These are phyloP conservation scores for Thraustochytrium striatum DNA, from an alignment of 352 stramenopile species.

Conservation along the genomic window DNA sequence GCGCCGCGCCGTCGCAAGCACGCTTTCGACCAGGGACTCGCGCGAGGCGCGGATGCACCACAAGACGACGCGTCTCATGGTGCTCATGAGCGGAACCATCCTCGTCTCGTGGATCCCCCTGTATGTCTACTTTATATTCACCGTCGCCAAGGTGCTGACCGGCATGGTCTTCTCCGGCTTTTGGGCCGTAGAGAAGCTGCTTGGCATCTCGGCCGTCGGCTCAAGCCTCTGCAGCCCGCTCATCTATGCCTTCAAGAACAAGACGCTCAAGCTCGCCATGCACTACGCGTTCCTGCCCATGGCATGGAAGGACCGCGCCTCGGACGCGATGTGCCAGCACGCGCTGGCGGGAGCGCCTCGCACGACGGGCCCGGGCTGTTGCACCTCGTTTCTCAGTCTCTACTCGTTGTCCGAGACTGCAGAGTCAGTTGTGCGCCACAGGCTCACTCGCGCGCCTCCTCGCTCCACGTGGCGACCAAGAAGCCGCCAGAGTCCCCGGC, in stretches of 20 bases:
- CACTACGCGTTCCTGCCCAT: constrained; percentile 21
- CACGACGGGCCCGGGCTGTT: not conserved
- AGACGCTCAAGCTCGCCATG: constrained; percentile 47
- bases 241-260: constrained; percentile 49
- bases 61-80: constrained; percentile 41
- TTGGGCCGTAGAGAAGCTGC: constrained; percentile 4
- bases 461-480: too few relatives aligned
- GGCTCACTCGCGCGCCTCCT: too few relatives aligned
- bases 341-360: not conserved
- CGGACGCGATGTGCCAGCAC: not conserved
- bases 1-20: not conserved
- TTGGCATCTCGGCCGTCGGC: constrained; percentile 18
- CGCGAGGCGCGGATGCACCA: constrained; percentile 22
- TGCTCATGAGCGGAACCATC: constrained; percentile 46
- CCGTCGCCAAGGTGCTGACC: not conserved
- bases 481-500: too few relatives aligned
- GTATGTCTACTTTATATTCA: constrained; percentile 43
- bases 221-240: constrained; percentile 33
- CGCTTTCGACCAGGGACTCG: not conserved
- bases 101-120: constrained; percentile 23
- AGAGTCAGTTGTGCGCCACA: too few relatives aligned
- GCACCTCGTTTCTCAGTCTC: too few relatives aligned
- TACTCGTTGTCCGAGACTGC: too few relatives aligned
- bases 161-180: not conserved
- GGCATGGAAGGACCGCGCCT: constrained; percentile 4